Evolutionary conservation across 2,329 filamentous ascomycete species (phyloP), one percentile per base, ranked within the genome.

Genomic region (Fusarium veterinarium): DNA sequence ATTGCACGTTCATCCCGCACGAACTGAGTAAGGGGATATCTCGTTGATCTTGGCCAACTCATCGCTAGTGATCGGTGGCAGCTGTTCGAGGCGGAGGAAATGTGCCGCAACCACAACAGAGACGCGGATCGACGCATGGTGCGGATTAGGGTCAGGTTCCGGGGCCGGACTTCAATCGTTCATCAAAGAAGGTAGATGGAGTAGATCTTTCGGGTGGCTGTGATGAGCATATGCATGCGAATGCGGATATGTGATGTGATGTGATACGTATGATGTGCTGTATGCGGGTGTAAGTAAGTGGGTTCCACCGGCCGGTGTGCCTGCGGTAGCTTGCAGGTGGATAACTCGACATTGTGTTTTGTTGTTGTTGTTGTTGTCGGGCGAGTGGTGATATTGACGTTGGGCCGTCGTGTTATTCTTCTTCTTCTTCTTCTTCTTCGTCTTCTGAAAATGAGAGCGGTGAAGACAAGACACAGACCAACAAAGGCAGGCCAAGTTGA

Each of bases 171-270:
- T 67, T 65, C 49, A 64, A 51, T 63, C 58, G 67, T 72, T 74
- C 53, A 55, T 69, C 51, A 61, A 53, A 55, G 35, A 61, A 53
- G 52, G 49, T 41, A n/a, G 37, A 41, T 28, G 25, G 49, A 53
- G 44, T 48, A 57, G 70, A 73, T 73, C 69, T 75, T 73, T 68
- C 71, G 55, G 62, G 63, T 72, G 71, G 71, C 67, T 71, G 71
- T 74, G 71, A 74, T 74, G 71, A 23, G 59, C 71, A 74, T 74
- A 71, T 73, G 71, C 71, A 74, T 57, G 71, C 51, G 63, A 62
- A 74, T 53, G 70, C 62, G 63, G 57, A 73, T 71, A 69, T 64
- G 69, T 71, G 70, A 70, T 58, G 64, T 55, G 61, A 67, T 69
- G 64, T 69, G 66, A 69, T 69, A 64, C 52, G 65, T 69, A 69